Evolutionary conservation across 2,329 filamentous ascomycete genomes (phyloP).

Genomic region (Cladosporium oxysporum): DNA sequence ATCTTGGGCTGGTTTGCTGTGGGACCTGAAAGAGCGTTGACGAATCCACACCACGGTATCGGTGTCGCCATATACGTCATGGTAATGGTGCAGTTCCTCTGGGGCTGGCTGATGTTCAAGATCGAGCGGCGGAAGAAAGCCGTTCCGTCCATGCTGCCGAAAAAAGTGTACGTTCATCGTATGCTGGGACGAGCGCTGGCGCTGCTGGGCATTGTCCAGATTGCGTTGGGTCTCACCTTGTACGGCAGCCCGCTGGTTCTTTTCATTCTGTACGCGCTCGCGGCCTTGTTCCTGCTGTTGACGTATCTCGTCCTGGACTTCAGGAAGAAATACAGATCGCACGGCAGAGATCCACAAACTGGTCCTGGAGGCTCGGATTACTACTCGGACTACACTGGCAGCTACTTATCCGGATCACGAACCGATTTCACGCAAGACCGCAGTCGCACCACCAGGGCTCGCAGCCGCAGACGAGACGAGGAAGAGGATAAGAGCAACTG

Average conservation of each 20-base stretch:
- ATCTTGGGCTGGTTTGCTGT: slow-evolving; percentile 78
- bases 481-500: slow-evolving; percentile 34
- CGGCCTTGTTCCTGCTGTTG: slow-evolving; percentile 70
- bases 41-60: slow-evolving; percentile 84
- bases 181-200: slow-evolving; percentile 81
- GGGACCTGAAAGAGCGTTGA: slow-evolving; percentile 68
- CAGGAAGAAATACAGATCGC: slow-evolving; percentile 47
- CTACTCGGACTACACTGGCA: slow-evolving; percentile 33
- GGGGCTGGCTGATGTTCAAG: slow-evolving; percentile 65
- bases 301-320: slow-evolving; percentile 81
- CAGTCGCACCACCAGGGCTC: neutral
- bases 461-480: slow-evolving; percentile 27
- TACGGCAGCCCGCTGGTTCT: slow-evolving; percentile 85
- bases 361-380: slow-evolving; percentile 27
- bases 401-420: slow-evolving; percentile 52
- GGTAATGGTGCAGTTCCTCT: slow-evolving; percentile 69
- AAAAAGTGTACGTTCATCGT: slow-evolving; percentile 68
- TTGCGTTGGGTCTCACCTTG: slow-evolving; percentile 84
- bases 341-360: slow-evolving; percentile 21
- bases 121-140: slow-evolving; percentile 48
- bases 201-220: slow-evolving; percentile 79
- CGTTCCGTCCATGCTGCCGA: slow-evolving; percentile 54
- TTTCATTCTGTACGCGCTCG: slow-evolving; percentile 84
- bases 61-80: slow-evolving; percentile 76
- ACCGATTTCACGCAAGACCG: slow-evolving; percentile 56